phyloP scores from a whole-genome alignment of 73 alveolate genomes.

The Breviolum minutum region DNA sequence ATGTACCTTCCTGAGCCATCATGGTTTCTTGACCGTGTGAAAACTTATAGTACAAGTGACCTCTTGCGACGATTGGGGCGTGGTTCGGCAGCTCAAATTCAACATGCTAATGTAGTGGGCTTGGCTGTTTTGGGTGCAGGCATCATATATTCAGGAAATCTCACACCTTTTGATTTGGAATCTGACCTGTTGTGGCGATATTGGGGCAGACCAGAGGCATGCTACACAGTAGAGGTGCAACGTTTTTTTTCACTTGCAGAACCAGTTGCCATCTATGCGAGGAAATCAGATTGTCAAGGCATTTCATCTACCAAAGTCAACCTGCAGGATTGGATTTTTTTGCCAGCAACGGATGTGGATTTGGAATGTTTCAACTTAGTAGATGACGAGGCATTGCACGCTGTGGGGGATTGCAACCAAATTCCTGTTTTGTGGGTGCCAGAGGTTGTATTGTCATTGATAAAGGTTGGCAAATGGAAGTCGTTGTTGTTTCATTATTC shows the following conservation, averaged over 20 bases:
- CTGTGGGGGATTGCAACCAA: not conserved
- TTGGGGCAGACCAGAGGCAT: not conserved
- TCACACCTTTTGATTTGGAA: not conserved
- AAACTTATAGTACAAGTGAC: not conserved
- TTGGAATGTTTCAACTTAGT: not conserved
- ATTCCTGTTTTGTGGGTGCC: constrained; percentile 11
- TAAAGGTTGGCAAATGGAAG: not conserved
- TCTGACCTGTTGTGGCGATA: not conserved
- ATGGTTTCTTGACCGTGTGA: not conserved
- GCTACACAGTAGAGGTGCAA: not conserved
- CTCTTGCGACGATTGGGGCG: not conserved
- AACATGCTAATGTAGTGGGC: not conserved
- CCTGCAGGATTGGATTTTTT: not conserved
- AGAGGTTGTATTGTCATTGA: not conserved
- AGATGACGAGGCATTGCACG: not conserved
- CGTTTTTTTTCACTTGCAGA: not conserved
- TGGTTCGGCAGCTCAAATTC: too few species aligned
- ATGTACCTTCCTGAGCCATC: not conserved
- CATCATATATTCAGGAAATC: not conserved
- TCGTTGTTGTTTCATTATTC: not conserved
- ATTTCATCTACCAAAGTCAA: not conserved
- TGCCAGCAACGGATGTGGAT: not conserved
- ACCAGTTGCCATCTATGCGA: not conserved
- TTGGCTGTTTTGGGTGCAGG: not conserved
- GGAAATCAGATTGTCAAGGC: not conserved